Percentiles rank a stretch among this genome's conserved stretches.
phyloP scores from a whole-genome alignment of 2,329 filamentous ascomycete genomes.

The Calonectria crousiana region DNA sequence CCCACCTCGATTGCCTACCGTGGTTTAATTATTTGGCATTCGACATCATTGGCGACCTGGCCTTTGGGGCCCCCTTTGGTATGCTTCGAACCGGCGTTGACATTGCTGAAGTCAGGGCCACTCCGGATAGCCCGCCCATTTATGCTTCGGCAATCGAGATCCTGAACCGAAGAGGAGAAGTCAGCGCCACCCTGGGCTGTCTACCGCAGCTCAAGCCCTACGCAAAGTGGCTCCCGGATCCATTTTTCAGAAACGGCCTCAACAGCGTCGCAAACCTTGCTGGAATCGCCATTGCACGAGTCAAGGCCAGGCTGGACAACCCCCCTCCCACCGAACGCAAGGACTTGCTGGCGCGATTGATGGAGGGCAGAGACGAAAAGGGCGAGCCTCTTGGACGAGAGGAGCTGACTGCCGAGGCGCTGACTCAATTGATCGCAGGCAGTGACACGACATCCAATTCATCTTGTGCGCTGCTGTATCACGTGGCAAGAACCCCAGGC shows the following conservation, averaged over 20 bases:
- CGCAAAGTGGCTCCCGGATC: slow-evolving; percentile 83
- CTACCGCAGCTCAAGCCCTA: slow-evolving; percentile 81
- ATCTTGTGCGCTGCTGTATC: slow-evolving; percentile 85
- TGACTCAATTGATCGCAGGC: slow-evolving; percentile 88
- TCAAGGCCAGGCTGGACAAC: slow-evolving; percentile 78
- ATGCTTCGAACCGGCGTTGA: slow-evolving; percentile 85
- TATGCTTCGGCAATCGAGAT: slow-evolving; percentile 88
- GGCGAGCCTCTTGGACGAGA: slow-evolving; percentile 80
- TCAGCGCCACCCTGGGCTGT: slow-evolving; percentile 83
- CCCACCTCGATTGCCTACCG: slow-evolving; percentile 77
- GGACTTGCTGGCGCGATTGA: slow-evolving; percentile 84
- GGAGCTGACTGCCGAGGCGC: slow-evolving; percentile 88
- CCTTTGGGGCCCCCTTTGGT: slow-evolving; percentile 64
- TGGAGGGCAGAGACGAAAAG: slow-evolving; percentile 86
- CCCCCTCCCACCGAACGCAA: slow-evolving; percentile 76
- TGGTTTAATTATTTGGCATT: slow-evolving; percentile 76
- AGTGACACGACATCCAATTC: slow-evolving; percentile 84
- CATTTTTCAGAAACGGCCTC: slow-evolving; percentile 83
- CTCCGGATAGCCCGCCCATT: slow-evolving; percentile 70
- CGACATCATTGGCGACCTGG: slow-evolving; percentile 62
- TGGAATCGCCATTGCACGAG: slow-evolving; percentile 88
- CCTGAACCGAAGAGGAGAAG: slow-evolving; percentile 87
- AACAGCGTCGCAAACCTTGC: slow-evolving; percentile 83
- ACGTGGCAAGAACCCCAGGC: slow-evolving; percentile 76
- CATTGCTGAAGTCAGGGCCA: slow-evolving; percentile 77